Evolutionary conservation across 1,284 basidiomycete species (phyloP).

Genomic region (Cutaneotrichosporon spelunceum): DNA sequence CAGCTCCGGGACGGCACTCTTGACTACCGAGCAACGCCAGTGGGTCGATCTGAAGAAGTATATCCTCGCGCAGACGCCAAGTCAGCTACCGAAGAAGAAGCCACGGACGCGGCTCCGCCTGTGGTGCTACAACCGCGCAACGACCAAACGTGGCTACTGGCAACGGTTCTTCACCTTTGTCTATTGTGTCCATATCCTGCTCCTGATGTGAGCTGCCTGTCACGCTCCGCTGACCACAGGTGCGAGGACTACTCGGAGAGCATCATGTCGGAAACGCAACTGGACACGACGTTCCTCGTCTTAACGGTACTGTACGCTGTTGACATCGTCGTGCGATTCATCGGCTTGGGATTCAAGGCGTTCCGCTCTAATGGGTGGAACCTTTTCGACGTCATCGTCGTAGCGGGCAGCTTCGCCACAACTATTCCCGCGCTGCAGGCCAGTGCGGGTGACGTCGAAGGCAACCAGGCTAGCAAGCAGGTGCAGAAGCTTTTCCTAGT

Average conservation of each 20-base stretch:
- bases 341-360: constrained; percentile 78
- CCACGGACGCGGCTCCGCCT: constrained; percentile 55
- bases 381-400: constrained; percentile 80
- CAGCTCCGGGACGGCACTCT: constrained; percentile 75
- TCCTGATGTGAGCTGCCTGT: constrained; percentile 66
- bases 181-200: constrained; percentile 79
- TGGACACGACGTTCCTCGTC: constrained; percentile 73
- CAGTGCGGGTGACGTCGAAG: constrained; percentile 22
- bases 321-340: constrained; percentile 74
- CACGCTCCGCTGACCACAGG: constrained; percentile 54
- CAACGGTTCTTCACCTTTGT: constrained; percentile 74
- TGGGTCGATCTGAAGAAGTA: constrained; percentile 93
- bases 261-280: constrained; percentile 59
- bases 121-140: constrained; percentile 91
- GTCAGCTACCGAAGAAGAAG: constrained; percentile 55
- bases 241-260: constrained; percentile 72
- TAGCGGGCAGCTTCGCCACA: constrained; percentile 77
- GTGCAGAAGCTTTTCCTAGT: constrained; percentile 94
- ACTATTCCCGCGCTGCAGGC: constrained; percentile 70
- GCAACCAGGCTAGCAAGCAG: constrained; percentile 55
- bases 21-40: constrained; percentile 85
- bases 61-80: constrained; percentile 81
- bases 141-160: constrained; percentile 94
- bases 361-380: constrained; percentile 90
- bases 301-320: constrained; percentile 71